Evolutionary conservation across 306 rosid species (phyloP), one percentile per base, ranked within the genome.

Genomic region (Citrullus amarus): DNA sequence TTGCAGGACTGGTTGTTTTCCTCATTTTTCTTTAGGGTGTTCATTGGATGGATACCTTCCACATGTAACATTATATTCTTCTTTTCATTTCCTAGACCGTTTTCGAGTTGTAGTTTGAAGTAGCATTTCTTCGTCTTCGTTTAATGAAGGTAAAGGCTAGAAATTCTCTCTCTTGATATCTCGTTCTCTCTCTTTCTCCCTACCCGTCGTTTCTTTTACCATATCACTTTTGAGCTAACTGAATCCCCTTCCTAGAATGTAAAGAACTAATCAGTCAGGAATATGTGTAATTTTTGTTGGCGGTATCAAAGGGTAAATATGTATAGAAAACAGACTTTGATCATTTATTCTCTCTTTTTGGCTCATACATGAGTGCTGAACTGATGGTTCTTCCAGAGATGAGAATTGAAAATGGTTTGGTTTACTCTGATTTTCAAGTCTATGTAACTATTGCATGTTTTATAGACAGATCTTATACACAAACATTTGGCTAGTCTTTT

Each of bases 81-180:
- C 39, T 25, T 72, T 51, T 54, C 48, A 30, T 30, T 16, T 72
- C 16, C 28, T 54, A 10, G 63, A 74, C 32, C 2, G 5, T 2
- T 74, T 34, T 74, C 43, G 32, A 53, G 78, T 34, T 74, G 6
- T 74, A 53, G 78, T 51, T 54, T 51, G 77, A 50, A 73, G 77
- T 73, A 73, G 77, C 77, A 9, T 48, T 72, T 50, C 43, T 72
- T 73, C 59, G 15, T 48, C 46, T 73, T 15, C 43, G 78, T 74
- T 74, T 74, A 34, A 73, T 1, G 78, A 54, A 74, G 78, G 46
- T 51, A 50, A 50, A 50, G 78, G 63, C 78, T 54, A 32, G 78
- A 74, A 54, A 9, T 17, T 17, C 14, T 74, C 48, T 74, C 48
- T 73, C 38, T 50, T 9, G 2, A 28, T 28, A 11, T 44, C 58